Conservation (phyloP, 2,329 filamentous ascomycete species). For the Cladophialophora exuberans region DNA sequence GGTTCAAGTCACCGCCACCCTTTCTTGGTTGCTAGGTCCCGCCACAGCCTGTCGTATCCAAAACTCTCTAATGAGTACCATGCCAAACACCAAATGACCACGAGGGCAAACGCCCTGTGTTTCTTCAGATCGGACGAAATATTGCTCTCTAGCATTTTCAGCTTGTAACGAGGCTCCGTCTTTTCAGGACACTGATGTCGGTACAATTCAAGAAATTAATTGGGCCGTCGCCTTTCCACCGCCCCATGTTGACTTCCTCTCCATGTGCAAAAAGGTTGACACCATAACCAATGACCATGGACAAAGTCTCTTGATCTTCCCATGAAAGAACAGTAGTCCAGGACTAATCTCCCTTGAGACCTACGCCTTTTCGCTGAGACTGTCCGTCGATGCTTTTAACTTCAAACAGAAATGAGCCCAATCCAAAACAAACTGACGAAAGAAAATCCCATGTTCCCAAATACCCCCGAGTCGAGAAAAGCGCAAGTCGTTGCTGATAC, state of each 20-base stretch:
- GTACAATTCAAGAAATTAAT: no score
- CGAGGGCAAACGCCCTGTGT: no score
- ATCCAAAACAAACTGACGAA: not conserved
- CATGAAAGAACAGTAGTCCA: not conserved
- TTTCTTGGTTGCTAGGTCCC: constrained; percentile 11
- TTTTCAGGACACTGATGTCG: no score
- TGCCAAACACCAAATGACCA: constrained; percentile 4
- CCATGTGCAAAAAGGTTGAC: no score
- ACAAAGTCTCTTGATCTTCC: no score
- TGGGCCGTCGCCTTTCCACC: not conserved
- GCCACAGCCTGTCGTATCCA: constrained; percentile 8
- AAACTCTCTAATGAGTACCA: constrained; percentile 1
- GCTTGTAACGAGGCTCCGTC: no score
- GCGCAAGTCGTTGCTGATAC: constrained; percentile 31
- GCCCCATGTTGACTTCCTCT: not conserved
- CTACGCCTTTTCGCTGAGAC: not conserved
- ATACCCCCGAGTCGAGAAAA: constrained; percentile 4
- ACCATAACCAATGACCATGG: no score
- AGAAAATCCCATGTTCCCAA: constrained; percentile 4
- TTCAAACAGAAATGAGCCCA: constrained; percentile 3
- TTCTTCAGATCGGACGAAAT: no score
- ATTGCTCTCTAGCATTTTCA: no score
- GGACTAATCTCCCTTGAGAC: not conserved
- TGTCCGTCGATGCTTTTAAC: constrained; percentile 3
- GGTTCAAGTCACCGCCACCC: not conserved